Conservation (phyloP, 2,329 filamentous ascomycete species). For the Trichoderma aggressivum region DNA sequence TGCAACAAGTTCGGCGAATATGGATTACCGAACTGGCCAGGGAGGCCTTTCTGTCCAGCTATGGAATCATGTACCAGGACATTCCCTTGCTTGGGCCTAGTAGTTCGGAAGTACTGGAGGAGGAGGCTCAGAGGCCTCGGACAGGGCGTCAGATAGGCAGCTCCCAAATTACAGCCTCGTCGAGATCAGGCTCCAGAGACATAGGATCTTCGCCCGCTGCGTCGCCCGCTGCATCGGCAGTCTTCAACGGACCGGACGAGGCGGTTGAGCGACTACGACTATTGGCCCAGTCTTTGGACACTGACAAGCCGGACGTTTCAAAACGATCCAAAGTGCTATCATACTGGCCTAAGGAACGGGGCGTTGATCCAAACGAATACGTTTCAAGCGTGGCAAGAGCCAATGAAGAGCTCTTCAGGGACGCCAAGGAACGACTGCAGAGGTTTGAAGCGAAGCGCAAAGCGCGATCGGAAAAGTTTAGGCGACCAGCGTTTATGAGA, state of each 20-base stretch:
- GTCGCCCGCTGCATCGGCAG: slow-evolving; percentile 22
- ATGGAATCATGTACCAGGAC: slow-evolving; percentile 36
- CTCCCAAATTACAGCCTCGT: slow-evolving; percentile 6
- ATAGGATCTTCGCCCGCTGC: slow-evolving; percentile 26
- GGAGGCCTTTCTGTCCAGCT: slow-evolving; percentile 35
- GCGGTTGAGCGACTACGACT: slow-evolving; percentile 36
- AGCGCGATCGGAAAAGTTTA: slow-evolving; percentile 35
- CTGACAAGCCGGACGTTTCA: slow-evolving; percentile 27
- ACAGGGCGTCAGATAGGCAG: slow-evolving; percentile 14
- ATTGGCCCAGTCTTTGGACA: slow-evolving; percentile 31
- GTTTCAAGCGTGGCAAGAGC: slow-evolving; percentile 38
- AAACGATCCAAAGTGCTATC: slow-evolving; percentile 33
- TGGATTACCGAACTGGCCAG: slow-evolving; percentile 35
- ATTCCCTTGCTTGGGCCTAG: slow-evolving; percentile 29
- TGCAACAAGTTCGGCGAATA: slow-evolving; percentile 25
- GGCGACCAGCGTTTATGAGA: slow-evolving; percentile 29
- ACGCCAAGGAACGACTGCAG: slow-evolving; percentile 33
- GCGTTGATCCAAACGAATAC: slow-evolving; percentile 35
- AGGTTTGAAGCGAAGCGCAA: slow-evolving; percentile 34
- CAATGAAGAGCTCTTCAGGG: slow-evolving; percentile 35
- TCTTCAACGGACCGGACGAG: slow-evolving; percentile 26
- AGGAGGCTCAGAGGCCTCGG: slow-evolving; percentile 19
- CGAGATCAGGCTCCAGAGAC: slow-evolving; percentile 6
- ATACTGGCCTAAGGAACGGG: slow-evolving; percentile 40
- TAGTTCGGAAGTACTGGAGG: slow-evolving; percentile 15